These are phyloP conservation scores for Chalciporus sp. DNA, from an alignment of 1,284 basidiomycete species.

Conservation along the genomic window DNA sequence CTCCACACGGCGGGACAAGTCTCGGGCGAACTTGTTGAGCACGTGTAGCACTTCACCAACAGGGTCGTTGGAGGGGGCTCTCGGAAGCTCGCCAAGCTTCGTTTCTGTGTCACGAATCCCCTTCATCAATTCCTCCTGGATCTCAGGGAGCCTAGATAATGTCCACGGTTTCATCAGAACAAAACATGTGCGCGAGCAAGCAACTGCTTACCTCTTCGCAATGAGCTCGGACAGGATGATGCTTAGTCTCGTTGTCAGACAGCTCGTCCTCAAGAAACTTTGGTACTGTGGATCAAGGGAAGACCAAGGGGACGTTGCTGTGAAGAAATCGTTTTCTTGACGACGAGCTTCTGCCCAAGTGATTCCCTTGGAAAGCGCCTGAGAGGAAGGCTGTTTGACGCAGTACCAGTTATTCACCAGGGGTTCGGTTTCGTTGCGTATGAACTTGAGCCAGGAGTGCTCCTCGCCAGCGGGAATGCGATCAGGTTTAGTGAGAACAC, in stretches of 20 bases:
- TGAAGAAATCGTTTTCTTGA: slow-evolving; percentile 71
- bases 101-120: slow-evolving; percentile 44
- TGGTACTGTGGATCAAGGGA: slow-evolving; percentile 50
- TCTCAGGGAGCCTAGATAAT: slow-evolving; percentile 58
- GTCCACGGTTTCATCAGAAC: background rate
- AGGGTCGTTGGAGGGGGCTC: slow-evolving; percentile 55
- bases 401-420: slow-evolving; percentile 72
- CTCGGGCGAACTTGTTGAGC: slow-evolving; percentile 47
- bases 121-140: slow-evolving; percentile 52
- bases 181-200: background rate
- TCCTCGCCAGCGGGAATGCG: slow-evolving; percentile 68
- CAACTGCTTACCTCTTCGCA: slow-evolving; percentile 46
- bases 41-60: slow-evolving; percentile 53
- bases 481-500: slow-evolving; percentile 83
- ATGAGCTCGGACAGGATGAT: slow-evolving; percentile 60
- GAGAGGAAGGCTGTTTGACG: slow-evolving; percentile 70
- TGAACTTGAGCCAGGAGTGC: slow-evolving; percentile 56
- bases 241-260: slow-evolving; percentile 57
- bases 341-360: slow-evolving; percentile 61
- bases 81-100: slow-evolving; percentile 46
- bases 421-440: slow-evolving; percentile 56
- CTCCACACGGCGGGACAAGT: slow-evolving; percentile 48
- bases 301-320: slow-evolving; percentile 56
- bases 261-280: slow-evolving; percentile 54
- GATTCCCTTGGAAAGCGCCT: slow-evolving; percentile 54